phyloP scores from a whole-genome alignment of 2,329 filamentous ascomycete species.

The Sarocladium oryzae region DNA sequence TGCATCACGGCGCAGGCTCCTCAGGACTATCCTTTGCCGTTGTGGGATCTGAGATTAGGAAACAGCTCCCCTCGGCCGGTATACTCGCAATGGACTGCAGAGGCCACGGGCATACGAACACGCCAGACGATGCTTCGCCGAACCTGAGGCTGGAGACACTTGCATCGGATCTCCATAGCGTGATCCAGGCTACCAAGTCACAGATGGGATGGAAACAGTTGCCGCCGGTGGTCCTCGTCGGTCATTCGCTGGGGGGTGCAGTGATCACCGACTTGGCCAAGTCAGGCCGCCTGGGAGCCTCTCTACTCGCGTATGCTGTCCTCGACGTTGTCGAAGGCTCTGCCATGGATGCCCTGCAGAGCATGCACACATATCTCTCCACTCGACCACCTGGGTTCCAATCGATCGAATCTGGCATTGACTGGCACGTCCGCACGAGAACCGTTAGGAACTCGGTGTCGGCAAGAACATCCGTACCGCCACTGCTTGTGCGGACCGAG shows the following conservation, averaged over 20 bases:
- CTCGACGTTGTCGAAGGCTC: slow-evolving; percentile 95
- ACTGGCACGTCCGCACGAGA: slow-evolving; percentile 87
- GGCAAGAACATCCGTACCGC: slow-evolving; percentile 83
- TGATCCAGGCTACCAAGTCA: slow-evolving; percentile 59
- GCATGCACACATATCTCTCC: slow-evolving; percentile 87
- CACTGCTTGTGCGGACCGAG: slow-evolving; percentile 54
- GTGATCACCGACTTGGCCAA: slow-evolving; percentile 80
- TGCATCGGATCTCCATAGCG: slow-evolving; percentile 62
- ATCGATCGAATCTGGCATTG: slow-evolving; percentile 72
- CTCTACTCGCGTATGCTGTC: slow-evolving; percentile 78
- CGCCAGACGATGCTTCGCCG: slow-evolving; percentile 31
- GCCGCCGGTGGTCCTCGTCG: slow-evolving; percentile 75
- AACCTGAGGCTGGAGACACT: slow-evolving; percentile 71
- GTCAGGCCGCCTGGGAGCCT: slow-evolving; percentile 55
- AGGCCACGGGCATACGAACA: slow-evolving; percentile 71
- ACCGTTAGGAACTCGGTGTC: slow-evolving; percentile 78
- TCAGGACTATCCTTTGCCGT: slow-evolving; percentile 89
- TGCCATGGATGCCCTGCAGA: slow-evolving; percentile 87
- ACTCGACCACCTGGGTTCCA: slow-evolving; percentile 73
- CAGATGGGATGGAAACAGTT: slow-evolving; percentile 67
- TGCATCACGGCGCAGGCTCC: slow-evolving; percentile 91
- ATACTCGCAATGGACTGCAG: slow-evolving; percentile 81
- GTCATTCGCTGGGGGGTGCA: slow-evolving; percentile 88
- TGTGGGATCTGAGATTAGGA: slow-evolving; percentile 69
- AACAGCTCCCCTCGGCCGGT: slow-evolving; percentile 70